Evolutionary conservation across 805 yeast species (phyloP), one percentile per base, ranked within the genome.

Genomic region (Kazachstania taianensis): DNA sequence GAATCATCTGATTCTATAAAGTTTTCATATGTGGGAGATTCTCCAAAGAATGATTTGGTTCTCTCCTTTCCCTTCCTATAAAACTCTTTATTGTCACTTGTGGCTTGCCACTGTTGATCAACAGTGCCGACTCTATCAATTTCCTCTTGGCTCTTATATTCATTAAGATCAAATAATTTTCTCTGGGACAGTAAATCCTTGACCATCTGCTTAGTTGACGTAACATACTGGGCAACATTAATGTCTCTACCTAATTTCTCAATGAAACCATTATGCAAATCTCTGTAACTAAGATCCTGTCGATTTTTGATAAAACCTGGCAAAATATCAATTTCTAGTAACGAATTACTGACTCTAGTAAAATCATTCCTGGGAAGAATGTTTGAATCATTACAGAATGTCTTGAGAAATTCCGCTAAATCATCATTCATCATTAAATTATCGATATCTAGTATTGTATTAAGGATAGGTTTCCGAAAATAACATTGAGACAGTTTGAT

Each of bases 321-420:
- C 5, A 65, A 46, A 1, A 79, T 59, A 53, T 89, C 96, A 10
- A 86, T 50, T 52, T 89, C 97, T 5, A 85, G 51, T 7, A 77
- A 59, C 4, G 79, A 66, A 40, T 73, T 63, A 0, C 86, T 81
- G 36, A 75, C 70, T 39, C 94, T 59, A 1, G 71, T 68, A 39
- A 61, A 48, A 3, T 30, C 38, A 12, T 34, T 38, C 18, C 30
- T 31, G 10, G 33, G 34, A n/a, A 49, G 32, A 2, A 43, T 38
- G 22, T 55, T 48, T 0, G 40, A 39, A 1, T 49, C 50, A 5
- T 39, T 30, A 25, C 45, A 36, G 33, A 49, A 61, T 5, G 46
- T 50, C 7, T 46, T 41, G 14, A 72, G 36, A 13, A 66, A 55
- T 1, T 42, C 43, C 14, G 56, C 53, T 18, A 72, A 46, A 1